These are phyloP conservation scores for Falciphora oryzae DNA, from an alignment of 2,329 filamentous ascomycete genomes.

Conservation along the genomic window DNA sequence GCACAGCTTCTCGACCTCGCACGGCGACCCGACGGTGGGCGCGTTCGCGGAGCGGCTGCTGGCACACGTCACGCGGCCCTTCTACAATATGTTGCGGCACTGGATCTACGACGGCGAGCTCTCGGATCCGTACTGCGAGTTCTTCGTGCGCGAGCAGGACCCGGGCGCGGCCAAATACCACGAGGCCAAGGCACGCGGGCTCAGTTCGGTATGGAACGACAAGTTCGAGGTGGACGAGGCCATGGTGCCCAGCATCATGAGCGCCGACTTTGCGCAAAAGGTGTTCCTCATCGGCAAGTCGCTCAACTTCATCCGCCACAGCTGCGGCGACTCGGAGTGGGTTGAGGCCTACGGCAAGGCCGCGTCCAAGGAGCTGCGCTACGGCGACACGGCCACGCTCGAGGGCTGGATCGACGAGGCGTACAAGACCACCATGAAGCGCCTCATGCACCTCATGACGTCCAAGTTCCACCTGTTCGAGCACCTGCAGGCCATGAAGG, in stretches of 20 bases:
- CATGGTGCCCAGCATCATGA: slow-evolving; percentile 92
- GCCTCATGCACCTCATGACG: slow-evolving; percentile 87
- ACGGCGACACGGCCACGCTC: slow-evolving; percentile 87
- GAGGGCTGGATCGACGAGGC: slow-evolving; percentile 94
- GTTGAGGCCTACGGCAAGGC: slow-evolving; percentile 93
- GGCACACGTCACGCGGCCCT: slow-evolving; percentile 81
- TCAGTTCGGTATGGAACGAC: slow-evolving; percentile 94
- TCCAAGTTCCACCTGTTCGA: slow-evolving; percentile 93
- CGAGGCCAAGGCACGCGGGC: slow-evolving; percentile 51
- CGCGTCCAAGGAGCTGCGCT: slow-evolving; percentile 83
- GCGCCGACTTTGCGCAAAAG: slow-evolving; percentile 88
- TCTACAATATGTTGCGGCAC: slow-evolving; percentile 90
- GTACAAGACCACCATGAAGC: slow-evolving; percentile 96
- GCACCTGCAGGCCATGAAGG: slow-evolving; percentile 85
- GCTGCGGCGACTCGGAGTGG: slow-evolving; percentile 90
- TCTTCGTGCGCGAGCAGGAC: slow-evolving; percentile 85
- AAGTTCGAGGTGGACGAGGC: slow-evolving; percentile 82
- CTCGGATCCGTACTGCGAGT: slow-evolving; percentile 91
- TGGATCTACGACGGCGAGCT: slow-evolving; percentile 99
- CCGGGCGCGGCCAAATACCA: slow-evolving; percentile 38
- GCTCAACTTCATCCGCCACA: slow-evolving; percentile 95
- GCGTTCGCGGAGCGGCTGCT: slow-evolving; percentile 88
- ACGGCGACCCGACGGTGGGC: slow-evolving; percentile 91
- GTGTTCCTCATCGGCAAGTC: slow-evolving; percentile 97
- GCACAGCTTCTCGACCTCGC: slow-evolving; percentile 85